Conservation (phyloP, 2,329 filamentous ascomycete species). For the Aureobasidium sp. region DNA sequence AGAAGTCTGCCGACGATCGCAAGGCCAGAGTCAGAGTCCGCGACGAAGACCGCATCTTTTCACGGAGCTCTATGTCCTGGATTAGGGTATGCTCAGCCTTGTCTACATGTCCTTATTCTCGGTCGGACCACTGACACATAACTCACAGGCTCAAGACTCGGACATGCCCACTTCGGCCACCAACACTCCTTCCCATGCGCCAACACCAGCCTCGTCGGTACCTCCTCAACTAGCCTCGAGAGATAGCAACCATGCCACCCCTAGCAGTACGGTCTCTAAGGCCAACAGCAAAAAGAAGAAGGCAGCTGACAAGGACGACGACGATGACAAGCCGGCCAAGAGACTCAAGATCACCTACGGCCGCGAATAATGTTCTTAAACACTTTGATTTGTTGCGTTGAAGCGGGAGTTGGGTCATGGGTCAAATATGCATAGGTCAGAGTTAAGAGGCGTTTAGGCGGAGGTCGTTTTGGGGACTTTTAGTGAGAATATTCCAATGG, state of each 20-base stretch:
- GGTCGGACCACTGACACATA: neutral
- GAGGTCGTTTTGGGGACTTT: neutral
- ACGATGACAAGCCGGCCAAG: constrained; percentile 39
- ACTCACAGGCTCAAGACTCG: constrained; percentile 26
- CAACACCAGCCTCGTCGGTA: constrained; percentile 39
- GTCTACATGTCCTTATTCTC: neutral
- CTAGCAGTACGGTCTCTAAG: constrained; percentile 27
- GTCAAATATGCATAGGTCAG: neutral
- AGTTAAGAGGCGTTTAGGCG: neutral
- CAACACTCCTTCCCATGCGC: constrained; percentile 37
- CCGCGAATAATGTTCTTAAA: constrained; percentile 29
- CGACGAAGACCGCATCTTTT: constrained; percentile 67
- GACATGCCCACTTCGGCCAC: constrained; percentile 30
- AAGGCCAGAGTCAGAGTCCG: constrained; percentile 54
- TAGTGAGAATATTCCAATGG: neutral
- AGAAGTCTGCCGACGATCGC: constrained; percentile 47
- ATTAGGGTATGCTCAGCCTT: constrained; percentile 22
- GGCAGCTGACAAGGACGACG: constrained; percentile 36
- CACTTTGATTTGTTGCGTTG: constrained; percentile 11
- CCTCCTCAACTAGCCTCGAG: constrained; percentile 31
- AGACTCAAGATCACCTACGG: constrained; percentile 43
- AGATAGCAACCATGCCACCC: constrained; percentile 36
- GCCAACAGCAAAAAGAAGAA: constrained; percentile 37
- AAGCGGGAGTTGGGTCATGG: constrained; percentile 9
- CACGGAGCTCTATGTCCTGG: constrained; percentile 26